Evolutionary conservation across 768 basidiomycete genomes (phyloP), one percentile per base, ranked within the genome.

Genomic region (Collybia nuda): DNA sequence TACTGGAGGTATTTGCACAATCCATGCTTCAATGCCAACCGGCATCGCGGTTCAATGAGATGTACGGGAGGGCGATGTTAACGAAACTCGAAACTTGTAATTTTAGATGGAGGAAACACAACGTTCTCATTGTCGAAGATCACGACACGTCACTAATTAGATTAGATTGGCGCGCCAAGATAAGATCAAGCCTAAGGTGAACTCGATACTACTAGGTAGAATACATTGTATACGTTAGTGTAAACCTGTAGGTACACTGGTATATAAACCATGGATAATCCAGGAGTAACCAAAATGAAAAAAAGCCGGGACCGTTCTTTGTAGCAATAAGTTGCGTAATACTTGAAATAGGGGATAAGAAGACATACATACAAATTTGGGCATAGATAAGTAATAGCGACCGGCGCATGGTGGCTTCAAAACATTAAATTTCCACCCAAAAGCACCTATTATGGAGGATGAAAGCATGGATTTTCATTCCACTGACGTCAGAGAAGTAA

Each of bases 1-100:
- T 38, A 98, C 83, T 4, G 94, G 94, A 28, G 94, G 94, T 52
- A 98, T 90, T 60, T 94, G 91, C 23, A 79, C 79, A 28, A 97
- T 79, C 94, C 93, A 95, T 26, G 86, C 90, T 65, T 96, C 93
- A 55, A 94, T 79, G 48, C 88, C 89, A 49, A 88, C 87, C 19
- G 86, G 86, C 90, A 91, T 90, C 28, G 38, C 15, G 48, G 38
- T 32, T 11, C 11, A 22, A 45, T 37, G 11, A 35, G 24, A 35
- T 12, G 23, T 38, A 22, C 12, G n/a, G 7, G 7, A n/a, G 22
- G 4, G 29, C 6, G 7, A 26, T 26, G 43, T 28, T 17, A 15
- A 24, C 14, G 9, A 14, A 32, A 32, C 9, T 5, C 9, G 32
- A 11, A 11, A 32, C 14, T 11, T 32, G 32, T 32, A 14, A 32